These are phyloP conservation scores for Brasenia schreberi DNA, from an alignment of 164 flowering plant genomes.

Conservation along the genomic window DNA sequence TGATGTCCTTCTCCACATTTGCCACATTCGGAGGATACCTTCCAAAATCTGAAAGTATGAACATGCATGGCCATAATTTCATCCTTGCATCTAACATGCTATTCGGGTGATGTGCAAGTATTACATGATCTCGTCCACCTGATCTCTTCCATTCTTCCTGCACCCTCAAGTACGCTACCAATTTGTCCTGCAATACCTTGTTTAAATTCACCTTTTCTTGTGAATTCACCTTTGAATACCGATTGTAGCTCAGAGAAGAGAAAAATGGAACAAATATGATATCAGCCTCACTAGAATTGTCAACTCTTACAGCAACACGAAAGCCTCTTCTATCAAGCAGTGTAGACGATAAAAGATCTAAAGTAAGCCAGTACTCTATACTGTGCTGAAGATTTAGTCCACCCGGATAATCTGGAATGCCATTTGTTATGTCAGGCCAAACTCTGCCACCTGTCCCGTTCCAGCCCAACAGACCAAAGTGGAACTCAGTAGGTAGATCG, in stretches of 20 bases:
- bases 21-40: conserved; percentile 83
- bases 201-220: conserved; percentile 33
- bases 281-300: conserved; percentile 74
- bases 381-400: conserved; percentile 92
- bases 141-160: conserved; percentile 76
- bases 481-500: conserved; percentile 84
- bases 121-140: conserved; percentile 75
- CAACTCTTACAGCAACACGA: conserved; percentile 51
- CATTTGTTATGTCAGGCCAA: conserved; percentile 65
- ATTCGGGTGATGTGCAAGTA: conserved; percentile 93
- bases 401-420: conserved; percentile 68
- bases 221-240: conserved; percentile 39
- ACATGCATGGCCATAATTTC: conserved; percentile 72
- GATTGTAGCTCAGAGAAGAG: conserved; percentile 73
- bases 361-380: conserved; percentile 87
- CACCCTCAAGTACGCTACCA: conserved; percentile 44
- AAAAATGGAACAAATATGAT: conserved; percentile 87
- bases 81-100: conserved; percentile 74
- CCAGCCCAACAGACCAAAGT: conserved; percentile 75
- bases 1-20: conserved; percentile 79
- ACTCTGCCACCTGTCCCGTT: conserved; percentile 25
- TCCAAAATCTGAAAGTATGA: conserved; percentile 82
- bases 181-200: conserved; percentile 48
- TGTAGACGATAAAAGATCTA: conserved; percentile 67
- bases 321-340: conserved; percentile 16